A percentile compares a stretch with the other conserved stretches of the same genome.
Evolutionary conservation across 2,329 filamentous ascomycete species (phyloP).

Genomic region (Paraconiothyrium brasiliense): DNA sequence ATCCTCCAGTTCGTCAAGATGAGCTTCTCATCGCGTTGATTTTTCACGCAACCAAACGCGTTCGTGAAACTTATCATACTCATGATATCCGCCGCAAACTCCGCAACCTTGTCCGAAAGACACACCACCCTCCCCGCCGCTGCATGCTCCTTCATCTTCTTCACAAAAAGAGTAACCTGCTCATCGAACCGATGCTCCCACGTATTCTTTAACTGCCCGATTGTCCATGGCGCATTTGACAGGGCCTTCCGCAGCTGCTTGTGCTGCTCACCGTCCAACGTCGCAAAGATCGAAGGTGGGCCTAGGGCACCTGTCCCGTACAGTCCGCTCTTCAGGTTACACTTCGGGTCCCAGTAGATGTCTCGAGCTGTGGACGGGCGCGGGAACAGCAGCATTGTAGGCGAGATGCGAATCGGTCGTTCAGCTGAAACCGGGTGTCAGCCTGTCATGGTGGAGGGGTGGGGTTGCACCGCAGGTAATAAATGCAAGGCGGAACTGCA

Average conservation of each 20-base stretch:
- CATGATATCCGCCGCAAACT: slow-evolving; percentile 56
- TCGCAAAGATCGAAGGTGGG: slow-evolving; percentile 47
- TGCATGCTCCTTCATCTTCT: slow-evolving; percentile 44
- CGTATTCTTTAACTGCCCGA: slow-evolving; percentile 51
- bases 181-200: slow-evolving; percentile 52
- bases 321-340: slow-evolving; percentile 47
- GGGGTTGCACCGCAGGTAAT: slow-evolving; percentile 13
- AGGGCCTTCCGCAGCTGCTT: slow-evolving; percentile 49
- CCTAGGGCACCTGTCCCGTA: slow-evolving; percentile 51
- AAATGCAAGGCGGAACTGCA: slow-evolving; percentile 11
- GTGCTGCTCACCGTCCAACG: slow-evolving; percentile 46
- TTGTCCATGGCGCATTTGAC: slow-evolving; percentile 49
- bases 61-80: slow-evolving; percentile 51
- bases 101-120: slow-evolving; percentile 50
- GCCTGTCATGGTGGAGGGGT: background rate
- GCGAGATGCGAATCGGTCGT: slow-evolving; percentile 50
- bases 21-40: slow-evolving; percentile 50
- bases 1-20: slow-evolving; percentile 51
- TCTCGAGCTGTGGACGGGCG: slow-evolving; percentile 48
- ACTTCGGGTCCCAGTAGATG: slow-evolving; percentile 53
- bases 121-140: slow-evolving; percentile 34
- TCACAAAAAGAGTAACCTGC: slow-evolving; percentile 44
- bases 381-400: slow-evolving; percentile 51
- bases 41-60: slow-evolving; percentile 52
- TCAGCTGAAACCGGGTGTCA: slow-evolving; percentile 30